Evolutionary conservation across 106 monocot genomes (phyloP).

Genomic region (Allium fistulosum): DNA sequence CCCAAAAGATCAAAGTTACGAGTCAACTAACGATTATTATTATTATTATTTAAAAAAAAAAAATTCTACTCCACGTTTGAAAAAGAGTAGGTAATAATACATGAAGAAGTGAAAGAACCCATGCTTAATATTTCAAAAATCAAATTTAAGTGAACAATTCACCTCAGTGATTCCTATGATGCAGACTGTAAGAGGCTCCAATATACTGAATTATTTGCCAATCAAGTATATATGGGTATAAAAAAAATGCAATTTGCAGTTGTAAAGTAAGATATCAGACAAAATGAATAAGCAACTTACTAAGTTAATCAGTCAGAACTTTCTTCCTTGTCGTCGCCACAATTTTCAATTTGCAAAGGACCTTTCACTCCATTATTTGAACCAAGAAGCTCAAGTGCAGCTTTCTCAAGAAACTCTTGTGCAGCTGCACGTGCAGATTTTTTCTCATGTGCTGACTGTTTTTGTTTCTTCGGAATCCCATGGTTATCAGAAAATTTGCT

Average conservation of each 20-base stretch:
- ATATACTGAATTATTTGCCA: too few relatives aligned
- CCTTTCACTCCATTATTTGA: slow-evolving; percentile 51
- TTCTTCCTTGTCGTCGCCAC: slow-evolving; percentile 34
- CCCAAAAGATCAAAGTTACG: too few relatives aligned
- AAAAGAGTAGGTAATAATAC: too few relatives aligned
- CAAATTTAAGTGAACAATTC: too few relatives aligned
- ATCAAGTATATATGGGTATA: not conserved
- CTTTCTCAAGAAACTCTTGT: slow-evolving; percentile 88
- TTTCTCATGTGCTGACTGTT: slow-evolving; percentile 23
- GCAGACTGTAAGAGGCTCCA: too few relatives aligned
- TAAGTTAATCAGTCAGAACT: slow-evolving; percentile 8
- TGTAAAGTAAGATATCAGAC: not conserved
- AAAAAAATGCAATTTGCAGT: not conserved
- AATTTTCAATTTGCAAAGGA: slow-evolving; percentile 31
- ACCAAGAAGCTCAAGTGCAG: slow-evolving; percentile 62
- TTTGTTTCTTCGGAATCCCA: slow-evolving; percentile 55
- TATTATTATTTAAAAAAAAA: too few relatives aligned
- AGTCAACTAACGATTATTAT: too few relatives aligned
- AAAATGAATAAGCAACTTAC: slow-evolving; percentile 6
- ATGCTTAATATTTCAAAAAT: too few relatives aligned
- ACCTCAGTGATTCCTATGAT: too few relatives aligned
- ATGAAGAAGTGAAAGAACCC: too few relatives aligned
- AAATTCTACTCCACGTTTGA: too few relatives aligned
- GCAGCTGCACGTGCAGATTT: slow-evolving; percentile 56
- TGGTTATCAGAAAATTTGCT: slow-evolving; percentile 15